Evolutionary conservation across 306 rosid species (phyloP).

Genomic region (Pyrus betulifolia): DNA sequence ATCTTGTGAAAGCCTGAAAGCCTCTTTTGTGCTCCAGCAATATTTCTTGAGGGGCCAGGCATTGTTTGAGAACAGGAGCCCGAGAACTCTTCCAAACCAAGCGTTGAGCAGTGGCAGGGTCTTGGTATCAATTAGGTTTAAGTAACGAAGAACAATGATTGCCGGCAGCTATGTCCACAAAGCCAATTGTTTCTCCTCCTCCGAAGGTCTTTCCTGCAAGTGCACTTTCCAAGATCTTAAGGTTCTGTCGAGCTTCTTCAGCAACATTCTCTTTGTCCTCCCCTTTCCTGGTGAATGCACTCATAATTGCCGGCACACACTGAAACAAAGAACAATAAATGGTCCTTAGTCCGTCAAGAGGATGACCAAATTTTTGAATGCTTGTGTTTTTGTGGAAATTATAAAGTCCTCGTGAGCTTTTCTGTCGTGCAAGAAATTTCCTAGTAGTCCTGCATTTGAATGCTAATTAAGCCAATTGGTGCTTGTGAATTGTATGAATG

Average conservation of each 20-base stretch:
- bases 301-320: constrained; percentile 29
- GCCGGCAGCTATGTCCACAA: constrained; percentile 28
- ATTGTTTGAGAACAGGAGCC: constrained; percentile 25
- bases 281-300: constrained; percentile 28
- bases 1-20: background rate
- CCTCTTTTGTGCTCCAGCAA: constrained; percentile 18
- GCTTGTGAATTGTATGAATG: background rate
- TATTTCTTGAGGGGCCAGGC: constrained; percentile 31
- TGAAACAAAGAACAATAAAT: background rate
- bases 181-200: constrained; percentile 44
- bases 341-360: background rate
- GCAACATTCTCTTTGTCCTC: constrained; percentile 41
- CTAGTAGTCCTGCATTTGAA: background rate
- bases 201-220: constrained; percentile 28
- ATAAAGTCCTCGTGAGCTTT: background rate
- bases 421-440: background rate
- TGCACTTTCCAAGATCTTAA: constrained; percentile 38
- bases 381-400: too few relatives aligned
- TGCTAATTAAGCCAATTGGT: background rate
- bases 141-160: too few relatives aligned
- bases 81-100: constrained; percentile 29
- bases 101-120: constrained; percentile 33
- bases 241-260: constrained; percentile 32
- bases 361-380: background rate
- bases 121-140: constrained; percentile 22